phyloP scores from a whole-genome alignment of 768 basidiomycete genomes.

The Coprinopsis sp. region DNA sequence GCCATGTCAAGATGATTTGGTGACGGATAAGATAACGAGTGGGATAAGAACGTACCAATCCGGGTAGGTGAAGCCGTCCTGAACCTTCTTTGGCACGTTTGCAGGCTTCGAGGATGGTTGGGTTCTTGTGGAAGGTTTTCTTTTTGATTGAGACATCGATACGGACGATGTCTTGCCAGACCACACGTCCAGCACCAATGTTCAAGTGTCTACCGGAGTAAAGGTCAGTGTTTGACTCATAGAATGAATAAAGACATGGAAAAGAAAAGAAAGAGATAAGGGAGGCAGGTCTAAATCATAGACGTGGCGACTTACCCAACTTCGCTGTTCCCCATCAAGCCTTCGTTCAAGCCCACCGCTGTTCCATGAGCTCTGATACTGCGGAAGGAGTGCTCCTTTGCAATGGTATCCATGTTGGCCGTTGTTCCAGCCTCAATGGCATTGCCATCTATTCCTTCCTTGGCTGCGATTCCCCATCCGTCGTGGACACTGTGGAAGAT shows the following conservation, averaged over 20 bases:
- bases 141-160: slow-evolving; percentile 93
- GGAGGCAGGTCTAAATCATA: too few relatives aligned
- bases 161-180: slow-evolving; percentile 97
- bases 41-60: too few relatives aligned
- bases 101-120: too few relatives aligned
- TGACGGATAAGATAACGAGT: slow-evolving; percentile 37
- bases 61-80: slow-evolving; percentile 81
- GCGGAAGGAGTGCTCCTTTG: slow-evolving; percentile 66
- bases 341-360: too few relatives aligned
- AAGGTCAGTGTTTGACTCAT: too few relatives aligned
- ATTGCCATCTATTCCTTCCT: slow-evolving; percentile 73
- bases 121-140: too few relatives aligned
- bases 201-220: slow-evolving; percentile 93
- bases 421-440: slow-evolving; percentile 84
- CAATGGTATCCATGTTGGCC: slow-evolving; percentile 85
- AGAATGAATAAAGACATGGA: background rate
- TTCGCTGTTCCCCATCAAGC: slow-evolving; percentile 99
- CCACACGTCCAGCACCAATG: slow-evolving; percentile 89
- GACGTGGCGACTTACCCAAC: slow-evolving; percentile 92
- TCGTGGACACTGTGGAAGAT: slow-evolving; percentile 89
- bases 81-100: slow-evolving; percentile 77
- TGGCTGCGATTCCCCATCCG: slow-evolving; percentile 83
- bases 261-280: slow-evolving; percentile 1
- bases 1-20: background rate
- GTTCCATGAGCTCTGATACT: too few relatives aligned